Evolutionary conservation across 495 filamentous ascomycete species (phyloP), one percentile per base, ranked within the genome.

Genomic region (Cercophora newfieldiana): DNA sequence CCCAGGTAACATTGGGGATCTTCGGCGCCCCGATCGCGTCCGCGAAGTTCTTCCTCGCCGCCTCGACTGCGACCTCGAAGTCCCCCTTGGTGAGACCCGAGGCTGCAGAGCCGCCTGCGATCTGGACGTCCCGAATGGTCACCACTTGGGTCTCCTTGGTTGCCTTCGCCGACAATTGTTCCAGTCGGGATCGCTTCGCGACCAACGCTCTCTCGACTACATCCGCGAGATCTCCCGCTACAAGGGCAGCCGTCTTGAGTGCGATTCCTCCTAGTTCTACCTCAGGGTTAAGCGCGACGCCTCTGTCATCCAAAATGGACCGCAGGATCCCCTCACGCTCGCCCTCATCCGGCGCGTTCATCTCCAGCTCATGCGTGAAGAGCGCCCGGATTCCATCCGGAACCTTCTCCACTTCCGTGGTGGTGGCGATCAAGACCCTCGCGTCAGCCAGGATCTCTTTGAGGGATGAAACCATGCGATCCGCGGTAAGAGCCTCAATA

Each of bases 1-100:
- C 89, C 96, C 96, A 98, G 61, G 86, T 86, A 3, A 99, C 96
- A 70, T 97, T 97, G 14, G 95, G 95, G 71, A 99, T 99, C 83
- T 97, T 97, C 1, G 95, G 95, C 31, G 95, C 96, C 50, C 96
- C 96, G 69, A 99, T 98, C 12, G 94, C 88, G 75, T 98, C 96
- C 4, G 94, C 91, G 72, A 99, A 98, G 75, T 97, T 98, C 83
- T 97, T 96, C 33, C 95, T 88, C 1, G 96, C 95, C 19, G 92
- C 91, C 60, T 97, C 96, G 7, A 98, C 92, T 0, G 95, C 95
- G 19, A 87, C 73, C 69, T 96, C 92, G 64, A 98, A 95, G 77
- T 99, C 95, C 2, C 85, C 81, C 71, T 90, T 93, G n/a, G 87
- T 94, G 22, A 99, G 82, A 31, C 88, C 91, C 8, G 87, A 85